Evolutionary conservation across 106 monocot species (phyloP).

Genomic region (Acorus gramineus): DNA sequence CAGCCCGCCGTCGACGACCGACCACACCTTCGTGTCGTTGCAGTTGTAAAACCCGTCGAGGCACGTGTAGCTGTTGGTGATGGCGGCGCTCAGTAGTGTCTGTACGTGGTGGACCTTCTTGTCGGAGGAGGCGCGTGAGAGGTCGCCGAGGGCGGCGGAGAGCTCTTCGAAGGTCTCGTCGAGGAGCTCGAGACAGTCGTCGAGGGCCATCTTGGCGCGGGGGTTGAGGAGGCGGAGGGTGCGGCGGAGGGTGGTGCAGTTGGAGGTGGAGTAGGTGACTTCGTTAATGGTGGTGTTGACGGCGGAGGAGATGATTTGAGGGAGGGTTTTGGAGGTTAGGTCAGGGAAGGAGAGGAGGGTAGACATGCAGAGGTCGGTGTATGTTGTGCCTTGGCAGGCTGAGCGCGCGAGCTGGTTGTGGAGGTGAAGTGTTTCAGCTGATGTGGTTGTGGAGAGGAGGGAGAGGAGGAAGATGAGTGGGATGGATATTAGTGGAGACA

Average conservation of each 20-base stretch:
- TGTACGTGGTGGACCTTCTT: constrained; percentile 15
- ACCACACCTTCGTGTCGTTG: constrained; percentile 13
- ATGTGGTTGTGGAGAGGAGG: not conserved
- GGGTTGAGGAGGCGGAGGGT: constrained; percentile 9
- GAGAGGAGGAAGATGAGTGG: too few relatives aligned
- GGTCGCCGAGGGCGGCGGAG: constrained; percentile 15
- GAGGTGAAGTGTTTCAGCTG: not conserved
- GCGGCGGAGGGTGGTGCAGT: constrained; percentile 30
- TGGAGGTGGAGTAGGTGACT: constrained; percentile 28
- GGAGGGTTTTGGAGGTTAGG: constrained; percentile 37
- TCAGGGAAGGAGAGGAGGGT: constrained; percentile 40
- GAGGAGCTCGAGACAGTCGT: constrained; percentile 78
- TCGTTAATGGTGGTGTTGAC: constrained; percentile 25
- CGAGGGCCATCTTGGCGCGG: constrained; percentile 37
- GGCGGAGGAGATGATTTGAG: constrained; percentile 36
- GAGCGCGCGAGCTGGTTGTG: constrained; percentile 3
- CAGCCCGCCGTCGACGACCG: constrained; percentile 20
- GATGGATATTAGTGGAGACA: too few relatives aligned
- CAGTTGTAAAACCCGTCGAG: constrained; percentile 63
- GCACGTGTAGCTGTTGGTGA: constrained; percentile 85
- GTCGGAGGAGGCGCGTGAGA: constrained; percentile 2
- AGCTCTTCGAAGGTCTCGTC: constrained; percentile 47
- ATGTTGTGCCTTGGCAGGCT: constrained; percentile 53
- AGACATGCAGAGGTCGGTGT: constrained; percentile 55
- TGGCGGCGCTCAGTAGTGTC: constrained; percentile 66